Evolutionary conservation across 768 basidiomycete species (phyloP), one percentile per base, ranked within the genome.

Genomic region (Mycena metata): DNA sequence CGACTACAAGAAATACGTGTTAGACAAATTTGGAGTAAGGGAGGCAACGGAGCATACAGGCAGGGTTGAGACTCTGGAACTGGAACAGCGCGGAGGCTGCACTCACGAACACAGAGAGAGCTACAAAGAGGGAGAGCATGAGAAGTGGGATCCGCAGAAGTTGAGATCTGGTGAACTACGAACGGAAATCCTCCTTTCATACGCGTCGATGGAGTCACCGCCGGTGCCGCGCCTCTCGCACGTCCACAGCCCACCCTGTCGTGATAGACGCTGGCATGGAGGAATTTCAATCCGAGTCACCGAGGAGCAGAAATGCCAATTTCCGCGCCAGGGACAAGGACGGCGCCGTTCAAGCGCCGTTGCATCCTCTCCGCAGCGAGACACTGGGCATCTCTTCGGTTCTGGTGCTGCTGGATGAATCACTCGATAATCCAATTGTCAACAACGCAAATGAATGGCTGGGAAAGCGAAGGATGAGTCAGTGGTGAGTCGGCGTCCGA

Each of bases 71-170:
- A 59, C 58, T 59, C 58, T 59, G 58, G 30, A 59, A 5, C 58
- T 59, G 58, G 58, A 59, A 59, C 58, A 59, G 58, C 58, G 58
- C 58, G 58, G 58, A 59, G 58, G 58, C 58, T 59, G 58, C 58
- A 33, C 58, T 47, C 45, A 59, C 58, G 58, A 46, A 59, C 43
- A 59, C 45, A 47, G 58, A 47, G 58, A 59, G 58, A 43, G 57
- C 43, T 58, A 43, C 57, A 46, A 58, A 58, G 57, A 30, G 57
- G 57, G 57, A 58, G 43, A 59, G 58, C 58, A 59, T 59, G 58
- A 59, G 58, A 59, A 59, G 23, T 47, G 45, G 58, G 58, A 59
- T 59, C 30, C 58, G 33, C 58, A 59, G 45, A 47, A 59, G 58
- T 59, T 59, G 58, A 30, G 45, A 59, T 59, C 58, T 59, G 46